Conservation (phyloP, 441 rosid genomes). For the Gossypium trilobum region DNA sequence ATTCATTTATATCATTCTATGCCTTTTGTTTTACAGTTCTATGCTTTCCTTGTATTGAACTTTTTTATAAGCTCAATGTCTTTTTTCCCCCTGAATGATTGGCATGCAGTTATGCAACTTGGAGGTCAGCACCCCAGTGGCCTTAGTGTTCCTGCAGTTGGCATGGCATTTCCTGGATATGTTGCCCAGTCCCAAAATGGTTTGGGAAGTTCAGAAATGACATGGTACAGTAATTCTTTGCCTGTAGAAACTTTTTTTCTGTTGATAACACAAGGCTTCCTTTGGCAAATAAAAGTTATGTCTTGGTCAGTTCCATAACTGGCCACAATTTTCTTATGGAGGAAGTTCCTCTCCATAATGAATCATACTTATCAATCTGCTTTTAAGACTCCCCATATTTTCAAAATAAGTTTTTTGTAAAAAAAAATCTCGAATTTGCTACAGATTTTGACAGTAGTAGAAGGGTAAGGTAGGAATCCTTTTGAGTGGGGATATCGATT, state of each 20-base stretch:
- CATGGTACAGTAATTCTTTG: conserved; percentile 45
- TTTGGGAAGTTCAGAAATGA: conserved; percentile 80
- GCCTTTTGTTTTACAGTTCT: not conserved
- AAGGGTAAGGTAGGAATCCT: not conserved
- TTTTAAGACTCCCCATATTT: not conserved
- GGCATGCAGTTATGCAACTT: conserved; percentile 64
- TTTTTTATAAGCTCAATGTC: not conserved
- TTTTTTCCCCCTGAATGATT: conserved; percentile 13
- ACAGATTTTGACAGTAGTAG: not conserved
- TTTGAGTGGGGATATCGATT: not conserved
- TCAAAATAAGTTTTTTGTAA: not conserved
- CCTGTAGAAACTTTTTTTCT: not conserved
- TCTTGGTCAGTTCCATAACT: not conserved
- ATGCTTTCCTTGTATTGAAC: not conserved
- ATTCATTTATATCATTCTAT: not conserved
- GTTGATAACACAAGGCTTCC: conserved; percentile 3
- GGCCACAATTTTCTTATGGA: not conserved
- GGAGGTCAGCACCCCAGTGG: conserved; percentile 87
- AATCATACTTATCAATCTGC: not conserved
- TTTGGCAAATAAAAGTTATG: not conserved
- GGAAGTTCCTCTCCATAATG: not conserved
- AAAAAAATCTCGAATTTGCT: not conserved
- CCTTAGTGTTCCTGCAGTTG: conserved; percentile 75
- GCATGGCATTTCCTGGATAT: conserved; percentile 99
- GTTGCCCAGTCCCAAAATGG: conserved; percentile 83